A percentile compares a stretch with the other conserved stretches of the same genome.
These are phyloP conservation scores for Eutrema japonicum DNA, from an alignment of 345 rosid species.

Conservation along the genomic window DNA sequence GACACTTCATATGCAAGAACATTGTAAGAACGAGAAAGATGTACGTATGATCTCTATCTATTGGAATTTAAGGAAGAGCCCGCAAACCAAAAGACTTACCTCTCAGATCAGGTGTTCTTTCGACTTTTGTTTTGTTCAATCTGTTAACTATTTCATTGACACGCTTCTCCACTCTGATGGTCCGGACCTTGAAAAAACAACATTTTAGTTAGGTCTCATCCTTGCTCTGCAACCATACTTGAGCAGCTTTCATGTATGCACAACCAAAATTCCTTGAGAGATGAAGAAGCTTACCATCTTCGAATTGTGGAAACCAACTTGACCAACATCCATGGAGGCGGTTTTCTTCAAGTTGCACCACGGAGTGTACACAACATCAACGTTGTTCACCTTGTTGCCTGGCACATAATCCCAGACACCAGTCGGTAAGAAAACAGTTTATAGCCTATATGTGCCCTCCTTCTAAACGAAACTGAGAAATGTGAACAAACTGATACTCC, in stretches of 20 bases:
- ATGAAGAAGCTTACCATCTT: slow-evolving; percentile 65
- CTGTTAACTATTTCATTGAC: slow-evolving; percentile 90
- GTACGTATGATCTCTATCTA: not conserved
- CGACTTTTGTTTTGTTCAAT: slow-evolving; percentile 92
- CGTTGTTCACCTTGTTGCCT: slow-evolving; percentile 95
- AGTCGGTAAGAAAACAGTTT: slow-evolving; percentile 42
- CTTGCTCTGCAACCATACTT: slow-evolving; percentile 4
- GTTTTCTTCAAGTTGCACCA: slow-evolving; percentile 97
- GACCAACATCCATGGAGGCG: slow-evolving; percentile 98
- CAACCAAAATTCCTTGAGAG: slow-evolving; percentile 18
- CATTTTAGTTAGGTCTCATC: slow-evolving; percentile 25
- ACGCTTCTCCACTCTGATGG: slow-evolving; percentile 91
- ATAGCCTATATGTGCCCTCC: slow-evolving; percentile 40
- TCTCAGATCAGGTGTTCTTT: slow-evolving; percentile 89
- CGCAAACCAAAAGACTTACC: slow-evolving; percentile 48
- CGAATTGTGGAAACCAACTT: slow-evolving; percentile 90
- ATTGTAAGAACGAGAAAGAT: not conserved
- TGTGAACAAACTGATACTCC: slow-evolving; percentile 32
- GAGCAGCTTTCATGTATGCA: not conserved
- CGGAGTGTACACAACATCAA: slow-evolving; percentile 96
- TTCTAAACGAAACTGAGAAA: slow-evolving; percentile 41
- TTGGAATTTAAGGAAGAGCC: not conserved
- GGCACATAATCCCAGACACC: slow-evolving; percentile 44
- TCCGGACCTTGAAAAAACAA: slow-evolving; percentile 64
- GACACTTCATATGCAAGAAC: not conserved